Base-by-base conservation (phyloP, 768 basidiomycete genomes). In the Collybiopsis luxurians region DNA sequence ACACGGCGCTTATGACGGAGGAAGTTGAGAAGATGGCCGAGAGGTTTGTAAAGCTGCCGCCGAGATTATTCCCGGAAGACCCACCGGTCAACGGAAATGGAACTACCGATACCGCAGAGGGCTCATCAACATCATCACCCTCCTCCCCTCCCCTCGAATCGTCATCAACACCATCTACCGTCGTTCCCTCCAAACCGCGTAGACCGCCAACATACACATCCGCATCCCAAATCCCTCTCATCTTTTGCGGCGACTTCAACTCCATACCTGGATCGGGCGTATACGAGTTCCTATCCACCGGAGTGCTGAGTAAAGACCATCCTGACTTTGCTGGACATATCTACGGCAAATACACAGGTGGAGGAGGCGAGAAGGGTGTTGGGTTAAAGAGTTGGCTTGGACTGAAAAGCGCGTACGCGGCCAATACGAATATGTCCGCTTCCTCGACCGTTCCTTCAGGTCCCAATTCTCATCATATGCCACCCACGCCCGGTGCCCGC, bases 171-270 rank as follows among this genome's bases (percentile, higher is more conserved):
- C 52, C 52, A 5, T 54, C 43, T 3, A 28, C 53, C 24, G 23
- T 38, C 42, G 15, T n/a, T 17, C 17, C 39, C 4, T 17, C 27
- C 11, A 42, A 27, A 34, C 23, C 26, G 4, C 31, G 31, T 13
- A 55, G 45, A 55, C 27, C 54, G 9, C 92, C 92, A 17, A 67
- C 73, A 21, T 98, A 98, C 68, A 63, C 83, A 12, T 93, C 96
- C 66, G 92, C 89, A 17, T 79, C 81, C 49, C 92, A 92, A 78
- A 97, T 98, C 67, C 96, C 97, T 9, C 71, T 90, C 59, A 81
- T 99, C 69, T 76, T 98, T 57, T 91, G 90, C 63, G 94, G 95
- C n/a, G 97, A 99, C 74, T 95, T 89, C 77, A 99, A 99, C 77
- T 96, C 94, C 48, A 73, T 87, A 2, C 90, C 92, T 1, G 75